Base-by-base conservation (phyloP, 129 eudicot genomes). In the Oenanthe sinensis region DNA sequence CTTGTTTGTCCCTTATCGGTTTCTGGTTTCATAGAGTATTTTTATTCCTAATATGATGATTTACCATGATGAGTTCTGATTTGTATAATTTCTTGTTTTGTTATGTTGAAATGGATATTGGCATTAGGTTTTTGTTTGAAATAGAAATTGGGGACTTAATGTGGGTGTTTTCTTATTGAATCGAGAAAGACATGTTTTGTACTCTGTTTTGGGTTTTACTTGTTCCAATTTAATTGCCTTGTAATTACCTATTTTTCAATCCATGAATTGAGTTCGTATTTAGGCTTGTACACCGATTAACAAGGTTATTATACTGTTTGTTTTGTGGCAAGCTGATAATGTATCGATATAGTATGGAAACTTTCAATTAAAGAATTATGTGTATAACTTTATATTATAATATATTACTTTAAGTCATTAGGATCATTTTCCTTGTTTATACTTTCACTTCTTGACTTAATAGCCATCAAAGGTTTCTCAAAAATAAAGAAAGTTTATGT, bases 1-100 rank as follows among this genome's bases (percentile, higher is more conserved):
- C 93, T 91, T 15, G 89, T 94, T 72, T 91, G 97, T 82, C 97
- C 96, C 11, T 40, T 90, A 96, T 22, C 79, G 80, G 58, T 91
- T 94, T 30, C 97, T 92, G 50, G 98, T 94, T 74, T 85, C 67
- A 68, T 89, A 94, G 68, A 96, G 98, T 45, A 94, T 90, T 26
- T 96, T n/a, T n/a, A n/a, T n/a, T n/a, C n/a, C 98, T 24, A 94
- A 91, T 79, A 94, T 91, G 97, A 86, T 94, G 20, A 93, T 91
- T 37, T 97, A 88, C 77, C 97, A 94, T 79, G 98, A 91, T 79
- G 93, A 91, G 87, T 96, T 94, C 33, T 94, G 86, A 88, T 47
- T 1, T 12, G 52, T 47, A 47, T 47, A 47, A 47, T 47, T 6
- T 47, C 52, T 47, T 11, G 52, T 47, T 47, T 47, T 11, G 13